A percentile compares a stretch with the other conserved stretches of the same genome.
These are phyloP conservation scores for Fraxinus velutina DNA, from an alignment of 305 asterid genomes.

Conservation along the genomic window DNA sequence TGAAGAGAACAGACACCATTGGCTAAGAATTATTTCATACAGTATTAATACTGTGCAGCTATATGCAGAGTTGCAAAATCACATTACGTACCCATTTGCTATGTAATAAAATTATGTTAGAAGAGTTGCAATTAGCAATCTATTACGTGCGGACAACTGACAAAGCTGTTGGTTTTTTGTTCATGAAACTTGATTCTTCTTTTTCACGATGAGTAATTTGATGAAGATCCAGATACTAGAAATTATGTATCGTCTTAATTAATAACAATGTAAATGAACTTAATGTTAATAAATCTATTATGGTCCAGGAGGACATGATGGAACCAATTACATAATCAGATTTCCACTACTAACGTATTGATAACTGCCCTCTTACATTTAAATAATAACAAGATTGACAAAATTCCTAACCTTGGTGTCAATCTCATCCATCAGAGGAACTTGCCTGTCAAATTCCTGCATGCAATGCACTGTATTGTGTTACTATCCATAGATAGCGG, in stretches of 20 bases:
- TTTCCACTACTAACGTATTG: background rate
- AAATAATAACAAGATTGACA: conserved; percentile 7
- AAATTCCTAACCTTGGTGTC: conserved; percentile 67
- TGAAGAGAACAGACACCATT: background rate
- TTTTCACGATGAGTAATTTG: background rate
- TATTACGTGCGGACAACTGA: background rate
- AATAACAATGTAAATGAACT: background rate
- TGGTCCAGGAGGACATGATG: background rate
- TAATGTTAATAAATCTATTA: background rate
- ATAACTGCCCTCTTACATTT: conserved; percentile 1
- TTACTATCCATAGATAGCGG: conserved; percentile 9
- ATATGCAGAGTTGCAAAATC: background rate
- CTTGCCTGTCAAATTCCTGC: conserved; percentile 94
- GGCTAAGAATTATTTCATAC: background rate
- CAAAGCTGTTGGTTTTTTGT: background rate
- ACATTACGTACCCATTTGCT: background rate
- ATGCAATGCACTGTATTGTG: conserved; percentile 17
- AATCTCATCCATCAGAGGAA: conserved; percentile 95
- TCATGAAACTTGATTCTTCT: conserved; percentile 4
- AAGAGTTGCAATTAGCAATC: conserved; percentile 1
- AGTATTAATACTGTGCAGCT: background rate
- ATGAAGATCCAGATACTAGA: background rate
- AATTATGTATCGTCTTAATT: background rate
- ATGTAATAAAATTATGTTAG: background rate
- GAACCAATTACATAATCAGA: background rate